phyloP scores from a whole-genome alignment of 2,329 filamentous ascomycete species.

The Pseudocercospora cruenta region DNA sequence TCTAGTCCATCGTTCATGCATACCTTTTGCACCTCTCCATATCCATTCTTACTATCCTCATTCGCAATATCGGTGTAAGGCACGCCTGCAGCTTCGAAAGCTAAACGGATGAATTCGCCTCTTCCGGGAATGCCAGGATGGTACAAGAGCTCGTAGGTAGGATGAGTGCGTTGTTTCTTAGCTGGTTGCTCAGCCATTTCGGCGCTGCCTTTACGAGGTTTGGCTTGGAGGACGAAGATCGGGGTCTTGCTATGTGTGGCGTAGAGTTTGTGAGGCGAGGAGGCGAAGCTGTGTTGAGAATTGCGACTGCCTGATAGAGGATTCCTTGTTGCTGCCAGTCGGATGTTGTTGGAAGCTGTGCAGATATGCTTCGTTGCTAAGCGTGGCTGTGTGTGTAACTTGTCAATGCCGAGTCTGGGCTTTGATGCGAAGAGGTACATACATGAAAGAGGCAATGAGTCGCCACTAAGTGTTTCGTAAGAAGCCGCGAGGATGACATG shows the following conservation, averaged over 20 bases:
- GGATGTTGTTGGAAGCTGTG: neutral
- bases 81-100: slow-evolving; percentile 69
- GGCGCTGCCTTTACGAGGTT: neutral
- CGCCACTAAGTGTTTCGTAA: neutral
- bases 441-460: neutral
- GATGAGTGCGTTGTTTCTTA: slow-evolving; percentile 31
- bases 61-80: slow-evolving; percentile 67
- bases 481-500: neutral
- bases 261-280: neutral
- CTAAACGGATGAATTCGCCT: slow-evolving; percentile 73
- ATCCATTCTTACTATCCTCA: slow-evolving; percentile 51
- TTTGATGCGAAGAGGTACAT: neutral
- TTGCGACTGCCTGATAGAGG: neutral
- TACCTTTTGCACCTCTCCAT: slow-evolving; percentile 55
- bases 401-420: neutral
- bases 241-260: slow-evolving; percentile 5
- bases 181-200: slow-evolving; percentile 20
- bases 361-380: slow-evolving; percentile 2
- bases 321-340: neutral
- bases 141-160: slow-evolving; percentile 58
- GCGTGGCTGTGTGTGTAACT: neutral
- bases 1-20: slow-evolving; percentile 39
- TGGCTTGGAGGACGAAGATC: slow-evolving; percentile 5
- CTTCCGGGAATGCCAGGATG: slow-evolving; percentile 72
- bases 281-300: neutral